Evolutionary conservation across 352 stramenopile species (phyloP).

Genomic region (Globisporangium irregulare): DNA sequence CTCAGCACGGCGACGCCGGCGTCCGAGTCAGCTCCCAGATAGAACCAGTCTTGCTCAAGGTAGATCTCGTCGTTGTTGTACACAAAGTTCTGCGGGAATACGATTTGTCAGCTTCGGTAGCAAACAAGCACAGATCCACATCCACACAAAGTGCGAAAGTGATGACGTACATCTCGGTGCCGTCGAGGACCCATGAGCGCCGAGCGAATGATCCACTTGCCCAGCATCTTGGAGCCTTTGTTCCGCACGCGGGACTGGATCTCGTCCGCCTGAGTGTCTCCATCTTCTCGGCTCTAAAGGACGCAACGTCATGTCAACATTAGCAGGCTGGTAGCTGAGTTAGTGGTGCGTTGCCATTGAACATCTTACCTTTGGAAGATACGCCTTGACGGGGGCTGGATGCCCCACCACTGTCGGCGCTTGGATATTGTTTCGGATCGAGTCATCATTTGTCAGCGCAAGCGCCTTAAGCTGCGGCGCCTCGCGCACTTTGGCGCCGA

Average conservation of each 20-base stretch:
- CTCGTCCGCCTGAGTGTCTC: conserved; percentile 71
- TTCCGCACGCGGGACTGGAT: conserved; percentile 78
- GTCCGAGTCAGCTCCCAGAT: conserved; percentile 67
- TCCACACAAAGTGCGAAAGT: neutral
- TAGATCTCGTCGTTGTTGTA: conserved; percentile 85
- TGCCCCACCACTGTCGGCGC: conserved; percentile 47
- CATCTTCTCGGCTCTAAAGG: conserved; percentile 55
- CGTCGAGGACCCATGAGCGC: conserved; percentile 39
- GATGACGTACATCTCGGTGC: conserved; percentile 44
- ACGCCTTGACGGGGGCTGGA: conserved; percentile 59
- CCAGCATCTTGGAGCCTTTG: conserved; percentile 70
- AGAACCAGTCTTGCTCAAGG: conserved; percentile 85
- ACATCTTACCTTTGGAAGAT: conserved; percentile 58
- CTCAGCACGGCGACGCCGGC: conserved; percentile 59
- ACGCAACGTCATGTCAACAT: neutral
- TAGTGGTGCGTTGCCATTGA: neutral
- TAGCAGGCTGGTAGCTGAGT: neutral
- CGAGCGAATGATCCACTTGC: conserved; percentile 77
- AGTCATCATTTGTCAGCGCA: conserved; percentile 39
- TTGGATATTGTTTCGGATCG: conserved; percentile 48
- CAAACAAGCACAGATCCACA: too few species aligned
- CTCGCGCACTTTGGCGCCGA: conserved; percentile 73
- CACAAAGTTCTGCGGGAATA: conserved; percentile 51
- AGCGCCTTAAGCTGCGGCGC: conserved; percentile 68
- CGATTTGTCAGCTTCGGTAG: neutral